Evolutionary conservation across 1,284 basidiomycete species (phyloP), one percentile per base, ranked within the genome.

Genomic region (Boletus subluridellus): DNA sequence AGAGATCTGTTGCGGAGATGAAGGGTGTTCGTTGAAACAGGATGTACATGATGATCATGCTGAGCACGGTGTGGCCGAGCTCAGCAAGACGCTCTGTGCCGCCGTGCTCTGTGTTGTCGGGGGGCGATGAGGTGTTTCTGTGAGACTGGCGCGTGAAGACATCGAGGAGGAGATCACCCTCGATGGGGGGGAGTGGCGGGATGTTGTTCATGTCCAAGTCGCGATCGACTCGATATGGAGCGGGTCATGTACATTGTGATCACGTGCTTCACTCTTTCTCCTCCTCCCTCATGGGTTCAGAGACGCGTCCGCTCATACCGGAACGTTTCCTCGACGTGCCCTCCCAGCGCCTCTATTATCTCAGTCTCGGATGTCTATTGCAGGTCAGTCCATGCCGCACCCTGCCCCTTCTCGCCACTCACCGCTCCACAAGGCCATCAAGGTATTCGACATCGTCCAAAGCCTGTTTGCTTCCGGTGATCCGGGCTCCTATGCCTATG

Each of bases 381-480:
- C 83, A 85, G 76, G 82, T 80, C 55, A 57, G 69, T 65, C 3
- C 24, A 2, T 14, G 0, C 9, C 0, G 1, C 12, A 10, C 17
- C 24, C 8, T 4, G 0, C n/a, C 11, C n/a, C 2, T 5, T 26
- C 15, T 24, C 17, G 28, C 49, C 44, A 5, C 62, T 67, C 47
- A 68, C 55, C 9, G 5, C 26, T 14, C 42, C 9, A 2, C 48
- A 58, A 72, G 73, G 70, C 69, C 49, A 30, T 87, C 62, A 92
- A 91, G 74, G 57, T 82, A 5, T 72, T 86, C 47, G 85, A 91
- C 68, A 79, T 88, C 53, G 60, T 86, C 8, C 78, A 75, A 66
- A 82, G 78, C 64, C 71, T 83, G 57, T 74, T 82, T 48, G 72
- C 73, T 24, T 73, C 76, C 32, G 76, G 76, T 57, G 69, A 73